Conservation (phyloP, 1,284 basidiomycete genomes). For the Heimioporus retisporus region DNA sequence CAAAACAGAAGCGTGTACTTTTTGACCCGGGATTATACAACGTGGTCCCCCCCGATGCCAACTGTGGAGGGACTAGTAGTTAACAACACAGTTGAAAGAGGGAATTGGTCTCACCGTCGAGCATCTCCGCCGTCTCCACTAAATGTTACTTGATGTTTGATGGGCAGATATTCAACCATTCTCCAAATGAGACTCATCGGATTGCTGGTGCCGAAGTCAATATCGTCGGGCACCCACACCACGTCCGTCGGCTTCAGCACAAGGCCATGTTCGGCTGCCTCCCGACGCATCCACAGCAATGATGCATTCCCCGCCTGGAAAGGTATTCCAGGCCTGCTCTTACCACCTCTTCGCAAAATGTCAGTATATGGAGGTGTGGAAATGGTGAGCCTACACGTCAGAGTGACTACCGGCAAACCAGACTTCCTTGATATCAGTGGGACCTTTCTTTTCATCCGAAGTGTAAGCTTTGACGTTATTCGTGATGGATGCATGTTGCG, state of each 20-base stretch:
- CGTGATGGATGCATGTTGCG: no score
- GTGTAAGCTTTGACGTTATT: slow-evolving; percentile 6
- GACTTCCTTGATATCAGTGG: slow-evolving; percentile 34
- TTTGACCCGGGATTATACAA: slow-evolving; percentile 21
- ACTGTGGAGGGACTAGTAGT: slow-evolving; percentile 22
- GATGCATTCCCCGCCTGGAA: no score
- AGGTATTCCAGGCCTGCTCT: slow-evolving; percentile 16
- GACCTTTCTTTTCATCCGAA: no score
- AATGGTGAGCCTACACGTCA: slow-evolving; percentile 39
- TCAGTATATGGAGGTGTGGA: background rate
- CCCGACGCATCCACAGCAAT: slow-evolving; percentile 8
- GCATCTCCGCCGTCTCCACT: slow-evolving; percentile 2
- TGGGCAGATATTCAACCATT: slow-evolving; percentile 35
- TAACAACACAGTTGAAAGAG: background rate
- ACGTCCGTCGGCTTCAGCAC: slow-evolving; percentile 33
- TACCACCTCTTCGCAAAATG: slow-evolving; percentile 32
- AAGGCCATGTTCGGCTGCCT: slow-evolving; percentile 34
- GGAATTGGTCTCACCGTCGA: slow-evolving; percentile 21
- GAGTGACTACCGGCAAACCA: slow-evolving; percentile 31
- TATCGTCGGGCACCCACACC: slow-evolving; percentile 36
- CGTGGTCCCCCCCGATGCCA: slow-evolving; percentile 30
- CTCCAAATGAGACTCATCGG: slow-evolving; percentile 35
- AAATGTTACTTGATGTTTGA: slow-evolving; percentile 38
- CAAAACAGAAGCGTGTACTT: slow-evolving; percentile 40
- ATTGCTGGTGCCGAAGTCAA: slow-evolving; percentile 29